Evolutionary conservation across 495 filamentous ascomycete genomes (phyloP).

Genomic region (Clavariopsis aquatica): DNA sequence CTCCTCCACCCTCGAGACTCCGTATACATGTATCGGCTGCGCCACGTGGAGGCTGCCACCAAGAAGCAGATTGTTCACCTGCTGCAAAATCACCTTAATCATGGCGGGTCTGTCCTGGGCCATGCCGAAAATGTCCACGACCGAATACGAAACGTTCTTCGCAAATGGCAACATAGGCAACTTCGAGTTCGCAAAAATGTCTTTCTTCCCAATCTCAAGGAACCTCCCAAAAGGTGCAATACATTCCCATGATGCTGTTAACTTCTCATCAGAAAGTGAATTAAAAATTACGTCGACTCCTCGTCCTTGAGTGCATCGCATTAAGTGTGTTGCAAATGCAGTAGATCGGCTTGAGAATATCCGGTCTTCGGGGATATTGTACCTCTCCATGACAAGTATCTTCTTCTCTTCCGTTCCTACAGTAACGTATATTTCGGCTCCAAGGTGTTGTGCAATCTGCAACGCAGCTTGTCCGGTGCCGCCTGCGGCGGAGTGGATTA

Average conservation of each 20-base stretch:
- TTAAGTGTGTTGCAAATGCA: conserved; percentile 6
- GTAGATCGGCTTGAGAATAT: conserved; percentile 9
- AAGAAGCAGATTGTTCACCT: not conserved
- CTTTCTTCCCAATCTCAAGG: conserved; percentile 60
- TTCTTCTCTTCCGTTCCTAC: conserved; percentile 22
- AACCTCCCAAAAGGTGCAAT: conserved; percentile 59
- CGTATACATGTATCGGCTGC: conserved; percentile 44
- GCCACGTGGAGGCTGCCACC: not conserved
- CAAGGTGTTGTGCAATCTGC: conserved; percentile 9
- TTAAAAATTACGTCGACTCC: conserved; percentile 23
- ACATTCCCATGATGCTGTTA: conserved; percentile 52
- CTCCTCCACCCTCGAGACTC: conserved; percentile 47
- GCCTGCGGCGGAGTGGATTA: conserved; percentile 20
- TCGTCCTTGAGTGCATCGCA: conserved; percentile 12
- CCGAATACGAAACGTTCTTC: conserved; percentile 19
- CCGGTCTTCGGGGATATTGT: conserved; percentile 8
- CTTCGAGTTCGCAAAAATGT: conserved; percentile 47
- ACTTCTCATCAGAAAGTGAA: conserved; percentile 22
- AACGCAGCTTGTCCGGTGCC: conserved; percentile 13
- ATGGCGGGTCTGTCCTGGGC: not conserved
- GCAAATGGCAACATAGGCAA: conserved; percentile 31
- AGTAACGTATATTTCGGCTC: conserved; percentile 22
- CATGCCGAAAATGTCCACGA: conserved; percentile 15
- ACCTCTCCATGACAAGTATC: conserved; percentile 10
- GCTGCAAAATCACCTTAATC: not conserved